A percentile compares a stretch with the other conserved stretches of the same genome.
These are phyloP conservation scores for Cystofilobasidium bisporidii DNA, from an alignment of 768 basidiomycete genomes.

Conservation along the genomic window DNA sequence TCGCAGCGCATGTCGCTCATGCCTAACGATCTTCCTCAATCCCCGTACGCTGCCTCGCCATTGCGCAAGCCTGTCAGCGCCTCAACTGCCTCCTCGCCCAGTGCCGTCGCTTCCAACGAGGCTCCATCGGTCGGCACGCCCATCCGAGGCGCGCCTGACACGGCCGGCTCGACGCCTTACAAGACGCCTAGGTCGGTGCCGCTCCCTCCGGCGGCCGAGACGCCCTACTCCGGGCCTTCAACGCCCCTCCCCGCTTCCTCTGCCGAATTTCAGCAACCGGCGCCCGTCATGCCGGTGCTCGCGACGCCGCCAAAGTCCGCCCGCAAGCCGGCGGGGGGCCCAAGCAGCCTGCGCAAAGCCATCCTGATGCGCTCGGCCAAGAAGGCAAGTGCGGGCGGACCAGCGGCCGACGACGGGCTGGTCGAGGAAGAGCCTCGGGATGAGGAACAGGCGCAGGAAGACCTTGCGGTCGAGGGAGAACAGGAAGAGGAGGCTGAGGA, in stretches of 20 bases:
- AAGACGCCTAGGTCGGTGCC: not conserved
- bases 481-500: not conserved
- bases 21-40: conserved; percentile 14
- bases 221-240: not conserved
- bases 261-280: too few species aligned
- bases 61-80: not conserved
- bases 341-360: not conserved
- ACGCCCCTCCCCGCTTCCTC: not conserved
- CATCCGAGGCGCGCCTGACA: not conserved
- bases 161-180: not conserved
- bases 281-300: not conserved
- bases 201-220: not conserved
- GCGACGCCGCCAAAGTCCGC: not conserved
- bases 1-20: conserved; percentile 25
- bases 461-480: not conserved
- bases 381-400: not conserved
- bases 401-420: not conserved
- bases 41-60: conserved; percentile 7
- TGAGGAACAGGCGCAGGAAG: not conserved
- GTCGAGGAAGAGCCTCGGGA: not conserved
- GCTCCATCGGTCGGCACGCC: too few species aligned
- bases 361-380: not conserved
- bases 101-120: too few species aligned
- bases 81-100: not conserved
- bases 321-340: not conserved